Evolutionary conservation across 257 asterid species (phyloP).

Genomic region (Ehretia macrophylla): DNA sequence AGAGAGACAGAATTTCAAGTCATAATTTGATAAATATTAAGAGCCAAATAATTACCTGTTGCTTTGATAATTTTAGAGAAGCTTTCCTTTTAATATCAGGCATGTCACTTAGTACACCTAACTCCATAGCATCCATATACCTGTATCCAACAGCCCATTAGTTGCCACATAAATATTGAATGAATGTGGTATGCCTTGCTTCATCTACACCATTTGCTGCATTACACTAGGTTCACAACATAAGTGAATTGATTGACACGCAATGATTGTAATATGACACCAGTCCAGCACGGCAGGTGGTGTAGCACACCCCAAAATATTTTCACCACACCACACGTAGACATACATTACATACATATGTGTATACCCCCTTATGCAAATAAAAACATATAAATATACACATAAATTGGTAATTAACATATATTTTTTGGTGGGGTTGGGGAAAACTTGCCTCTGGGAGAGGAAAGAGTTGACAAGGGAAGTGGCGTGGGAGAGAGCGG

Average conservation of each 20-base stretch:
- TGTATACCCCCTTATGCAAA: background rate
- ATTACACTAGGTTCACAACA: too few relatives aligned
- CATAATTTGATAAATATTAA: background rate
- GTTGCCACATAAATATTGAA: background rate
- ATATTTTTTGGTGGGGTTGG: background rate
- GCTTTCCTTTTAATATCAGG: conserved; percentile 71
- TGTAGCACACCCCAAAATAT: too few relatives aligned
- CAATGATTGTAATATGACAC: too few relatives aligned
- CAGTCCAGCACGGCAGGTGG: too few relatives aligned
- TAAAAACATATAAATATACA: too few relatives aligned
- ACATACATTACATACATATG: background rate
- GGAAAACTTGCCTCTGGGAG: conserved; percentile 46
- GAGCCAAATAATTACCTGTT: conserved; percentile 40
- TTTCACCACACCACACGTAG: background rate
- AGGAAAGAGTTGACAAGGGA: conserved; percentile 67
- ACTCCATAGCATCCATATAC: conserved; percentile 70
- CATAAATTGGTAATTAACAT: too few relatives aligned
- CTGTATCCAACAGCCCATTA: conserved; percentile 25
- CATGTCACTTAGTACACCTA: conserved; percentile 74
- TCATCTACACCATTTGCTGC: background rate
- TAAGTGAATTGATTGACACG: too few relatives aligned
- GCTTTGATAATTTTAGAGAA: conserved; percentile 55
- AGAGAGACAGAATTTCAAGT: background rate
- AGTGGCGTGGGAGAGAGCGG: conserved; percentile 73
- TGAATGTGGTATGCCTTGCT: background rate